Conservation (phyloP, 2,329 filamentous ascomycete species). For the Colletotrichum tofieldiae region DNA sequence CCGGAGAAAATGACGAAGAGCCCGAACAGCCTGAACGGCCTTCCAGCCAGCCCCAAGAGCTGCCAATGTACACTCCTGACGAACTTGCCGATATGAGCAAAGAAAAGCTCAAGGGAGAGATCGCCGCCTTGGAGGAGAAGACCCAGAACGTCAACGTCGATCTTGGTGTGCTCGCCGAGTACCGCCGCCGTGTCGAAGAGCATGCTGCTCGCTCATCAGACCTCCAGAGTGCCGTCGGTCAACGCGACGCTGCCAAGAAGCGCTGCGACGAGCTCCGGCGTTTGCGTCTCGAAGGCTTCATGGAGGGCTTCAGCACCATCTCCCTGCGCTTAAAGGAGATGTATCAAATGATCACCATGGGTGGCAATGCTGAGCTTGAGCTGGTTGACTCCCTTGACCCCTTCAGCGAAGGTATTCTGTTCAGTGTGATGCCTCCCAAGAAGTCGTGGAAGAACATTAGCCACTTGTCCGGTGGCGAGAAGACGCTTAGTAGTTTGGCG, state of each 20-base stretch:
- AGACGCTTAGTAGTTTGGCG: slow-evolving; percentile 93
- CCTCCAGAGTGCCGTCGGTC: slow-evolving; percentile 81
- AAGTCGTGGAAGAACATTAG: slow-evolving; percentile 99
- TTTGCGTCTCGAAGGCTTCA: slow-evolving; percentile 94
- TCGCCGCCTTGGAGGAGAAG: slow-evolving; percentile 75
- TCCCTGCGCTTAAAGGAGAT: slow-evolving; percentile 97
- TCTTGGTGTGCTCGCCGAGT: slow-evolving; percentile 89
- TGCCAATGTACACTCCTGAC: slow-evolving; percentile 84
- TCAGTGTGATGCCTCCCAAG: slow-evolving; percentile 99
- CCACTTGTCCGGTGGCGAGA: slow-evolving; percentile 96
- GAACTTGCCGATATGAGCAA: slow-evolving; percentile 78
- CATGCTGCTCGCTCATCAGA: slow-evolving; percentile 87
- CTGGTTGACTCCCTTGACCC: slow-evolving; percentile 96
- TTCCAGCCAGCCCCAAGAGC: slow-evolving; percentile 64
- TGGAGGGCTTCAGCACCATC: slow-evolving; percentile 96
- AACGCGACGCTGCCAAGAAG: slow-evolving; percentile 90
- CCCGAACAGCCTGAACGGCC: slow-evolving; percentile 45
- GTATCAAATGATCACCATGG: slow-evolving; percentile 99
- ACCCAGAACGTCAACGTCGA: slow-evolving; percentile 92
- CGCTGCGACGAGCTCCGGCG: slow-evolving; percentile 93
- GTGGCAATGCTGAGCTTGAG: slow-evolving; percentile 96
- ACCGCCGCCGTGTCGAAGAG: slow-evolving; percentile 88
- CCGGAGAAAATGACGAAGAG: slow-evolving; percentile 46
- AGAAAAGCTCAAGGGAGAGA: slow-evolving; percentile 73
- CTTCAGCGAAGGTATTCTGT: slow-evolving; percentile 96